A percentile compares a stretch with the other conserved stretches of the same genome.
phyloP scores from a whole-genome alignment of 2,329 filamentous ascomycete species.

The Fusarium armeniacum region DNA sequence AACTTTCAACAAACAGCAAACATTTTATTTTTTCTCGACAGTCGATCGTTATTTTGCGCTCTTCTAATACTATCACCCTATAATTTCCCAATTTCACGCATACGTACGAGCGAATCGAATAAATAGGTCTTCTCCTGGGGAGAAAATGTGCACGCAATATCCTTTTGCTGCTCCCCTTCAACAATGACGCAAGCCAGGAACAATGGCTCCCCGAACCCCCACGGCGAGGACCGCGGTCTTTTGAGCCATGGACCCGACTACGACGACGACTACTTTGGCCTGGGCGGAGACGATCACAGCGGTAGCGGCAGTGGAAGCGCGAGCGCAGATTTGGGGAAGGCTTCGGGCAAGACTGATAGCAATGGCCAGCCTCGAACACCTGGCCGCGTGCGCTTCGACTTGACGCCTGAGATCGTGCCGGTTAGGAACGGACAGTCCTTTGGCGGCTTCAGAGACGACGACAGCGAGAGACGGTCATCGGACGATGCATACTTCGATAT shows the following conservation, averaged over 20 bases:
- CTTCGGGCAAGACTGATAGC: slow-evolving; percentile 41
- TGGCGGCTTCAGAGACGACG: slow-evolving; percentile 31
- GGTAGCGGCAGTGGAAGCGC: slow-evolving; percentile 28
- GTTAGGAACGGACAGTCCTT: slow-evolving; percentile 43
- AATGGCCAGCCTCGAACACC: slow-evolving; percentile 60
- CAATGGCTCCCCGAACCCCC: slow-evolving; percentile 50
- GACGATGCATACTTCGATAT: slow-evolving; percentile 64
- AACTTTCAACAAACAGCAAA: slow-evolving; percentile 27
- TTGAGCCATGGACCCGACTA: slow-evolving; percentile 44
- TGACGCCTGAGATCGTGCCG: slow-evolving; percentile 62
- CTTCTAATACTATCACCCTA: not conserved
- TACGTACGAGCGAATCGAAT: slow-evolving; percentile 14
- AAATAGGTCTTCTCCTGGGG: slow-evolving; percentile 11
- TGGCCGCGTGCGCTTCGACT: slow-evolving; percentile 82
- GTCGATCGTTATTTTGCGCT: slow-evolving; percentile 30
- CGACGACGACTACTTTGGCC: slow-evolving; percentile 49
- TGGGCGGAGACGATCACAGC: slow-evolving; percentile 39
- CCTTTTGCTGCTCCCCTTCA: slow-evolving; percentile 40
- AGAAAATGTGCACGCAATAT: slow-evolving; percentile 49
- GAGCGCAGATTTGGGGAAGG: slow-evolving; percentile 35
- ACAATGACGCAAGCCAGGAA: slow-evolving; percentile 54
- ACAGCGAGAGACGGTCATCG: slow-evolving; percentile 40
- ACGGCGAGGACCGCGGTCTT: slow-evolving; percentile 54
- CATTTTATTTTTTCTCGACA: slow-evolving; percentile 26
- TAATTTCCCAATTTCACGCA: not conserved